phyloP scores from a whole-genome alignment of 176 grass and related monocot species.

The Eleusine indica region DNA sequence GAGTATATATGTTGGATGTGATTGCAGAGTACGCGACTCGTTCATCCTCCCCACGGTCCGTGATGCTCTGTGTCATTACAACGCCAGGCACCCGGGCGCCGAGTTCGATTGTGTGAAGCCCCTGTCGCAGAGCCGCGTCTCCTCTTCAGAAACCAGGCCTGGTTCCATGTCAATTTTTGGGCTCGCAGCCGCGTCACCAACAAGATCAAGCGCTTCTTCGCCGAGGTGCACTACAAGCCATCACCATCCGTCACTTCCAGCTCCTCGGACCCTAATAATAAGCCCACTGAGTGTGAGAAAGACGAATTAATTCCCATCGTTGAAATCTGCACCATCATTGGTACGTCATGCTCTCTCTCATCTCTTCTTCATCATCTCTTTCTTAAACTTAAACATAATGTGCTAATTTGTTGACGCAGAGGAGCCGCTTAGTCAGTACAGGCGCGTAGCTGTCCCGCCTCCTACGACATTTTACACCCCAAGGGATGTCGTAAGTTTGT shows the following conservation, averaged over 20 bases:
- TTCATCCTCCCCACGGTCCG: neutral
- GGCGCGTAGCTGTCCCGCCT: slow-evolving; percentile 1
- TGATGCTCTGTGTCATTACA: slow-evolving; percentile 30
- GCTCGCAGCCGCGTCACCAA: neutral
- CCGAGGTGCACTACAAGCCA: slow-evolving; percentile 33
- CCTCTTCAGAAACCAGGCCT: slow-evolving; percentile 3
- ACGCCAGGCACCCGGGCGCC: slow-evolving; percentile 2
- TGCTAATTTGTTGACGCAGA: slow-evolving; percentile 1
- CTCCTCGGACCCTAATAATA: too few species aligned
- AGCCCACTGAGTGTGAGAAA: too few species aligned
- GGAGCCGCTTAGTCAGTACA: slow-evolving; percentile 25
- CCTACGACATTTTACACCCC: slow-evolving; percentile 11
- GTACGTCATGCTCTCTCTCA: neutral
- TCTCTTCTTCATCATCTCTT: too few species aligned
- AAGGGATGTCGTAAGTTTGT: slow-evolving; percentile 2
- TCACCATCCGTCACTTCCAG: too few species aligned
- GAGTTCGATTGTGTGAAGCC: slow-evolving; percentile 12
- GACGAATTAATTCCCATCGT: neutral
- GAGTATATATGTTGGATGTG: too few species aligned
- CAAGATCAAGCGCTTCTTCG: slow-evolving; percentile 24
- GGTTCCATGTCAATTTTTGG: slow-evolving; percentile 29
- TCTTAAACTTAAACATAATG: too few species aligned
- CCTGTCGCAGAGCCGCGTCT: neutral
- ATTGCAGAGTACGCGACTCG: neutral
- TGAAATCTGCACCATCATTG: slow-evolving; percentile 34